Evolutionary conservation across 2,329 filamentous ascomycete genomes (phyloP).

Genomic region (Colletotrichum chlorophyti): DNA sequence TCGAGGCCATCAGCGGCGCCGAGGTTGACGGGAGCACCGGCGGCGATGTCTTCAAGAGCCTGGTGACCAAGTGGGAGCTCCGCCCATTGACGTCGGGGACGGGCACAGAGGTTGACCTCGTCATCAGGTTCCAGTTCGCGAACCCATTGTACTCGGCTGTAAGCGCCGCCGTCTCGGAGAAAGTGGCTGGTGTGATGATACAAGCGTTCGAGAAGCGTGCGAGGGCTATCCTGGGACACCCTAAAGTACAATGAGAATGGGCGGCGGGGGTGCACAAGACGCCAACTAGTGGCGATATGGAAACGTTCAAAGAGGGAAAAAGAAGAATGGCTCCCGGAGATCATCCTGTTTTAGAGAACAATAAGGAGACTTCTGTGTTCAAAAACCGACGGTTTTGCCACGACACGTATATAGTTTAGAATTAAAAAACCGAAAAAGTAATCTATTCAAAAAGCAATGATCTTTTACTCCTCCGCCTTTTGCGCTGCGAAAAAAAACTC

Average conservation of each 20-base stretch:
- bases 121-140: constrained; percentile 82
- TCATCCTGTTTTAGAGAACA: not conserved
- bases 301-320: not conserved
- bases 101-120: constrained; percentile 75
- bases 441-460: not conserved
- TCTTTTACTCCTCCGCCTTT: constrained; percentile 1
- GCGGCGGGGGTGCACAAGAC: not conserved
- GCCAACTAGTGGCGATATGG: not conserved
- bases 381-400: constrained; percentile 1
- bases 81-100: constrained; percentile 47
- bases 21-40: constrained; percentile 44
- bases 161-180: constrained; percentile 81
- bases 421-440: not conserved
- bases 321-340: too few relatives aligned
- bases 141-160: constrained; percentile 89
- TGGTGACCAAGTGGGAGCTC: constrained; percentile 75
- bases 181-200: constrained; percentile 88
- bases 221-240: constrained; percentile 55
- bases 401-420: not conserved
- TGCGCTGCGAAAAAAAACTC: constrained; percentile 8
- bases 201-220: constrained; percentile 90
- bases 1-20: constrained; percentile 79
- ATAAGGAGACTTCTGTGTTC: not conserved
- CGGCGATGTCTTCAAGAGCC: constrained; percentile 67
- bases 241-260: not conserved